Conservation (phyloP, 208 protist species). For the Trypanosoma congolense region DNA sequence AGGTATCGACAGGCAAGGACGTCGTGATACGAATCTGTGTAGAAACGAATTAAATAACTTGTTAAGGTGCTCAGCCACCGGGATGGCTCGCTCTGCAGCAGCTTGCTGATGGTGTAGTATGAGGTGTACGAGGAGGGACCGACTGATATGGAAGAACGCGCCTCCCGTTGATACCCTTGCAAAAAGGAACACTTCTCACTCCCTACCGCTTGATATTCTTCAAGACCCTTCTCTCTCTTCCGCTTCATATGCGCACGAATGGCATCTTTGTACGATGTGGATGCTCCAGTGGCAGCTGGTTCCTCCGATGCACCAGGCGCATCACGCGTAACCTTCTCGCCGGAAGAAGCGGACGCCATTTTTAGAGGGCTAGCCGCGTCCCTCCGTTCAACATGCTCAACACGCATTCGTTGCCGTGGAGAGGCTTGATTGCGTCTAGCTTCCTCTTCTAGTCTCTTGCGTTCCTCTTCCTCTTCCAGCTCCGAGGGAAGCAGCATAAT, state of each 20-base stretch:
- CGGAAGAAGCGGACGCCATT: neutral
- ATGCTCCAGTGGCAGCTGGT: no score
- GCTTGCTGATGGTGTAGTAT: neutral
- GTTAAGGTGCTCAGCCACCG: conserved; percentile 16
- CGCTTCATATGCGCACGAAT: no score
- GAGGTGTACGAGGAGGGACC: neutral
- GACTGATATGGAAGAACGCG: neutral
- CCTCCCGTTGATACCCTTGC: no score
- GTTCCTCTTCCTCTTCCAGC: neutral
- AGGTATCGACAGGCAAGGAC: conserved; percentile 4
- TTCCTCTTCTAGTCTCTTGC: neutral
- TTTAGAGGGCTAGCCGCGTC: neutral
- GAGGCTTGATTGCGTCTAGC: neutral
- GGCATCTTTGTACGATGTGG: no score
- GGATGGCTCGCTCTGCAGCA: conserved; percentile 2
- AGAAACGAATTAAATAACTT: conserved; percentile 15
- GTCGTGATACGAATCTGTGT: conserved; percentile 9
- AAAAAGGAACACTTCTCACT: no score
- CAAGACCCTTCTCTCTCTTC: no score
- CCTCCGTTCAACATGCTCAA: neutral
- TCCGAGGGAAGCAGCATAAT: conserved; percentile 13
- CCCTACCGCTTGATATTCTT: no score
- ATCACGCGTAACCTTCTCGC: neutral
- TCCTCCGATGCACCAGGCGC: no score
- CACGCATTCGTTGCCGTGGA: neutral